Base-by-base conservation (phyloP, 2,329 filamentous ascomycete genomes). In the Beauveria pseudobassiana region DNA sequence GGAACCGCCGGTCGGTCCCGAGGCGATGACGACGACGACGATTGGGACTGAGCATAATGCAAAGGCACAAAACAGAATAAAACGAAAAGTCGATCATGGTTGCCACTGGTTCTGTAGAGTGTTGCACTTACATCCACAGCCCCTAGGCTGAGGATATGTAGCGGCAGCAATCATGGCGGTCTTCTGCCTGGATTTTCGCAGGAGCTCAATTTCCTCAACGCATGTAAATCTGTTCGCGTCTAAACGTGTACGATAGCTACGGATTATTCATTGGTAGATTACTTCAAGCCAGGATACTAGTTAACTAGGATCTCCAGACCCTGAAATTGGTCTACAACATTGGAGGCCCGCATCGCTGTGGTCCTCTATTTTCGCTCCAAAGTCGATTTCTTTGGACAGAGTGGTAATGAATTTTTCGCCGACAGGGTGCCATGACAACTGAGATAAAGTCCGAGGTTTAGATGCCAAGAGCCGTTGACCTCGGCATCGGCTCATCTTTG, bases 41-140 rank as follows among this genome's bases (percentile, higher is more conserved):
- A 86, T 67, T 87, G 84, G 82, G 84, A 88, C 67, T 87, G 76
- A 79, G 61, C 34, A 14, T 59, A 5, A 57, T 40, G 61, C 20
- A 55, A 28, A 50, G 26, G 48, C 46, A 24, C 10, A 40, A 3
- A 45, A 34, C 43, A 38, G 14, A 49, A 40, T 50, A 57, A 59
- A 48, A 34, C 48, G 20, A 57, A 46, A 55, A n/a, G n/a, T 55
- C 45, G 3, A 42, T 55, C 20, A 46, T 20, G 22, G 3, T 14
- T 34, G 40, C 51, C 28, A n/a, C 43, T n/a, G 49, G 30, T 52
- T n/a, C 26, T 45, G 26, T 40, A 20, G 38, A 46, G 16, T 24
- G 16, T 46, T 48, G 54, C 38, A 24, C 7, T 20, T 54, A 10
- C n/a, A 20, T 14, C 8, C 10, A 9, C 30, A 28, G 3, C 18